Percentiles rank a stretch among this genome's conserved stretches.
phyloP scores from a whole-genome alignment of 139 green algal genomes.

The Chlamydomonas asymmetrica region DNA sequence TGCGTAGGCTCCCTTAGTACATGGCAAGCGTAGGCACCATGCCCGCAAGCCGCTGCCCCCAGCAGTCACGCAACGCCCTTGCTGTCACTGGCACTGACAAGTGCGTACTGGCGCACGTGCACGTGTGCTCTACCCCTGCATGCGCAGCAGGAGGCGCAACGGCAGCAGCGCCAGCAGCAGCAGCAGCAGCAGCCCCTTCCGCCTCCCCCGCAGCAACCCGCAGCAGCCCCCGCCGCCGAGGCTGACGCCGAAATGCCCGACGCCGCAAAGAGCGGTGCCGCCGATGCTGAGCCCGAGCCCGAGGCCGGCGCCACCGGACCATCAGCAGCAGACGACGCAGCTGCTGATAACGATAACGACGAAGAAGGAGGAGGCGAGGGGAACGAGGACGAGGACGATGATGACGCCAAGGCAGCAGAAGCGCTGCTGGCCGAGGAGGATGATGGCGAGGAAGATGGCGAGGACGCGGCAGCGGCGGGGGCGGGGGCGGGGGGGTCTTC shows the following conservation, averaged over 20 bases:
- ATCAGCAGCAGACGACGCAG: no score
- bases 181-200: background rate
- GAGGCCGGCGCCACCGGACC: no score
- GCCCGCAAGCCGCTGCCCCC: no score
- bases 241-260: no score
- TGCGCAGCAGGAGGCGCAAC: background rate
- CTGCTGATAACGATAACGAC: no score
- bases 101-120: no score
- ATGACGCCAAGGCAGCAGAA: background rate
- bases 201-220: background rate
- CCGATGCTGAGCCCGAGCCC: no score
- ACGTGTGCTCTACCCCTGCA: background rate
- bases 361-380: constrained; percentile 7
- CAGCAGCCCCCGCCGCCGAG: background rate
- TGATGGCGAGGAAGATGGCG: background rate
- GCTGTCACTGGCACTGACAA: no score
- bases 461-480: background rate
- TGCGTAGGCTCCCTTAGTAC: no score
- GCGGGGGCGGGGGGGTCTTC: background rate
- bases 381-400: constrained; percentile 7
- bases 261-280: no score
- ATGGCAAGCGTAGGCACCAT: no score
- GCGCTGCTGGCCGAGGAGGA: background rate
- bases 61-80: no score
- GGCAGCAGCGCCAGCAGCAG: constrained; percentile 18